Base-by-base conservation (phyloP, 257 asterid genomes). In the Solanum habrochaites region DNA sequence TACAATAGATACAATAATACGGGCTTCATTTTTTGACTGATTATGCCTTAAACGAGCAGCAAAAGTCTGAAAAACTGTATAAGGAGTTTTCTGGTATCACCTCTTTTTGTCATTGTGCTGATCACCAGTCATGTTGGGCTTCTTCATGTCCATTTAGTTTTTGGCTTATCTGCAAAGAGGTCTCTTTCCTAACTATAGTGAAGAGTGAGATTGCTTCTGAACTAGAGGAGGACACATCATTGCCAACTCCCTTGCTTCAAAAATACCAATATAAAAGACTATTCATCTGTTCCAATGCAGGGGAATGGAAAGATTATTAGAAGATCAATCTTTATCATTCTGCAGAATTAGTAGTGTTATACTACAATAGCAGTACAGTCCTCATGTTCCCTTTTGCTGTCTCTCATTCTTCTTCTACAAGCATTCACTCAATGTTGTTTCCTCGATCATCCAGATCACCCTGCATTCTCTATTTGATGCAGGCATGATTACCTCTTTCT, bases 381-480 rank as follows among this genome's bases (percentile, higher is more conserved):
- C 89, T 94, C 40, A 95, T 92, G 45, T 66, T 95, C 74, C 98
- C 98, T 5, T 94, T 91, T 73, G 94, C 98, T 62, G 87, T 87
- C 83, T 86, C 94, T 27, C n/a, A 37, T 89, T 43, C 98, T 95
- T 88, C n/a, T 94, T 60, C 85, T 95, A 0, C 97, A 89, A 49
- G 42, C 95, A 62, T 89, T 91, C 91, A 95, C 8, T 89, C 94
- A 0, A 94, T 92, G 3, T 60, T n/a, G 81, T 52, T 91, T 92
- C 11, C 91, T 92, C 91, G 87, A 0, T 60, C 87, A 6, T 95
- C 88, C 93, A 93, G 88, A 74, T 77, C 95, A 95, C 9, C 66
- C n/a, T 94, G 35, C 86, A 82, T 7, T 60, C 94, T 4, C 89
- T 94, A 21, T 92, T 94, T 69, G 89, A 92, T 27, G 95, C 98